A percentile compares a stretch with the other conserved stretches of the same genome.
phyloP scores from a whole-genome alignment of 2,329 filamentous ascomycete species.

The Stagonosporopsis vannaccii region DNA sequence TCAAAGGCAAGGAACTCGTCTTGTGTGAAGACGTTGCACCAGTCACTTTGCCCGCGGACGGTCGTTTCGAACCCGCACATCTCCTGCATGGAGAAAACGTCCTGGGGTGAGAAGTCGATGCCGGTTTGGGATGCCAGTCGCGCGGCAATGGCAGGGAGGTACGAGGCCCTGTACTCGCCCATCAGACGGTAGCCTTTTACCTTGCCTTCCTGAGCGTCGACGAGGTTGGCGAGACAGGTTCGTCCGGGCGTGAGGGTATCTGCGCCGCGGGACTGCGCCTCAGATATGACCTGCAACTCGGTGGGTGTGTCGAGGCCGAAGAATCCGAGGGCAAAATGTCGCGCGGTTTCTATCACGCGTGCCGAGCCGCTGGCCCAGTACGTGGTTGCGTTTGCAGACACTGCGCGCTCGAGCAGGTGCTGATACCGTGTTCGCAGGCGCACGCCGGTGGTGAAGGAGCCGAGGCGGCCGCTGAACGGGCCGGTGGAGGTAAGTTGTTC shows the following conservation, averaged over 20 bases:
- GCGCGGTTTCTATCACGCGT: conserved; percentile 64
- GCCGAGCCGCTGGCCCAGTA: conserved; percentile 64
- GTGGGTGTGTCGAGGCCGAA: conserved; percentile 60
- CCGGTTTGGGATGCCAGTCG: conserved; percentile 55
- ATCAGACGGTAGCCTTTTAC: conserved; percentile 60
- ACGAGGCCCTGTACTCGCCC: conserved; percentile 55
- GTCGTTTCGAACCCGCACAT: conserved; percentile 67
- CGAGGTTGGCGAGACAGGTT: conserved; percentile 52
- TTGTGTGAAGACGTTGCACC: conserved; percentile 64
- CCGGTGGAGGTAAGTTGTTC: conserved; percentile 64
- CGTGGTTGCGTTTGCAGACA: conserved; percentile 13
- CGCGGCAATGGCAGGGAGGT: conserved; percentile 56
- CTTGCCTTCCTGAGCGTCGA: conserved; percentile 54
- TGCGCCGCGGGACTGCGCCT: conserved; percentile 57
- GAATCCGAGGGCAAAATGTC: conserved; percentile 62
- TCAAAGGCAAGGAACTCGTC: conserved; percentile 64
- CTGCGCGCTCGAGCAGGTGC: conserved; percentile 50
- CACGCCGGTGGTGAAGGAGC: conserved; percentile 62
- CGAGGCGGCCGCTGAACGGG: conserved; percentile 63
- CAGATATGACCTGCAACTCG: conserved; percentile 60
- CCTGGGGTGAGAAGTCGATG: conserved; percentile 54
- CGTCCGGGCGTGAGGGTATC: conserved; percentile 65
- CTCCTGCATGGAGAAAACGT: conserved; percentile 67
- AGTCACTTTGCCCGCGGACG: conserved; percentile 60
- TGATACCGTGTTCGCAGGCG: conserved; percentile 62